These are phyloP conservation scores for Nicotiana paniculata DNA, from an alignment of 257 asterid genomes.

Conservation along the genomic window DNA sequence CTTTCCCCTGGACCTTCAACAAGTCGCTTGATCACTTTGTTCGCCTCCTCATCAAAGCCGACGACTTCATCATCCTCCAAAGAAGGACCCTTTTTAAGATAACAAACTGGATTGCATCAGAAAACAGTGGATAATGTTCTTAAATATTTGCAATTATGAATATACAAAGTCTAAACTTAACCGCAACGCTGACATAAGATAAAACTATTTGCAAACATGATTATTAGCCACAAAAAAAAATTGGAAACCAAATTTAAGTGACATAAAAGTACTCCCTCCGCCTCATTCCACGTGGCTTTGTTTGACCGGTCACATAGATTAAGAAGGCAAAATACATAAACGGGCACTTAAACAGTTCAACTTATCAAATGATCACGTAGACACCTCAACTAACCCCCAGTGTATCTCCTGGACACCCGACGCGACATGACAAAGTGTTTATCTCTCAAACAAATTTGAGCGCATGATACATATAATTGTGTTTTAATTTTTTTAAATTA, in stretches of 20 bases:
- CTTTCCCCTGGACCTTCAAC: slow-evolving; percentile 5
- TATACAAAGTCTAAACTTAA: too few species aligned
- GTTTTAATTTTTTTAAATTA: neutral
- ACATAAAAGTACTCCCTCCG: too few species aligned
- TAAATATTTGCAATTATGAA: too few species aligned
- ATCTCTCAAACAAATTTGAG: neutral
- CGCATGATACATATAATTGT: neutral
- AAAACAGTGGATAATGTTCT: too few species aligned
- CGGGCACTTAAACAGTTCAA: neutral
- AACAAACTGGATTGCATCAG: neutral
- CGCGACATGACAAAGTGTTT: neutral
- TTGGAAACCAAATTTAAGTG: too few species aligned
- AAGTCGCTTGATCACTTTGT: slow-evolving; percentile 11
- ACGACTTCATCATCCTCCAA: slow-evolving; percentile 2
- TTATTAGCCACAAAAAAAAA: too few species aligned
- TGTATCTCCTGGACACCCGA: neutral
- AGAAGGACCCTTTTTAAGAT: neutral
- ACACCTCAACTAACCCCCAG: neutral
- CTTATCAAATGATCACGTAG: neutral
- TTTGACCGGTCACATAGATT: too few species aligned
- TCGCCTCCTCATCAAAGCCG: slow-evolving; percentile 13
- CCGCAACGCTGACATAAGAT: too few species aligned
- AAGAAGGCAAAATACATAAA: neutral
- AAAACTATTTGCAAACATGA: too few species aligned
- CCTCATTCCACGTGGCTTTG: too few species aligned